Base-by-base conservation (phyloP, 2,329 filamentous ascomycete genomes). In the Hymenoscyphus fructigenus region DNA sequence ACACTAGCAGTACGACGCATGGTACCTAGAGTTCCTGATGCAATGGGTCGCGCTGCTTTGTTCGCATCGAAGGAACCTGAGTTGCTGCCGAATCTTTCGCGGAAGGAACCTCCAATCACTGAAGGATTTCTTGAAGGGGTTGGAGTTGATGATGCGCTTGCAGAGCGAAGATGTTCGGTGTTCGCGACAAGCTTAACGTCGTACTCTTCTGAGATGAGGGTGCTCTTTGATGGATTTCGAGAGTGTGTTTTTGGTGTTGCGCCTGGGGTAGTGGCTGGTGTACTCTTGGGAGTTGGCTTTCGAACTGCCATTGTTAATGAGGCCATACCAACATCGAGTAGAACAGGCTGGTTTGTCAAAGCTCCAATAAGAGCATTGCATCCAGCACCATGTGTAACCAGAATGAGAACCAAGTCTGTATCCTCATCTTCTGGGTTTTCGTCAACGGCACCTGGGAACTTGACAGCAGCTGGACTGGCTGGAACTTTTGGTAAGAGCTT, bases 321-420 rank as follows among this genome's bases (percentile, higher is more conserved):
- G 0, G 94, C 91, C 79, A 96, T 91, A 32, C 89, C 90, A 17
- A 98, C 90, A 74, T 98, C 93, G 73, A 96, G 87, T 15, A 99
- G 83, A 0, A 96, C 93, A 0, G 95, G 94, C 73, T 97, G 91
- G 66, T 94, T 91, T 0, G 93, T 96, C 69, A 99, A 85, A 29
- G 93, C 93, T 14, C 94, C 93, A 67, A 99, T 93, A 56, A 99
- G 79, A 2, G 95, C 95, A 79, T 99, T 99, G 78, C 94, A 97
- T 47, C 95, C 95, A 15, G 95, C 95, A 28, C 94, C 94, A 75
- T 99, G 95, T 0, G 95, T 97, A 26, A 99, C 91, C 7, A 99
- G 79, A 50, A 99, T 83, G 17, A 99, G 81, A 1, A 98, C 88
- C 1, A 93, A 85, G 71, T 96, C 91, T 0, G 86, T 83, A 38